Evolutionary conservation across 257 asterid species (phyloP).

Genomic region (Cynanchum wilfordii): DNA sequence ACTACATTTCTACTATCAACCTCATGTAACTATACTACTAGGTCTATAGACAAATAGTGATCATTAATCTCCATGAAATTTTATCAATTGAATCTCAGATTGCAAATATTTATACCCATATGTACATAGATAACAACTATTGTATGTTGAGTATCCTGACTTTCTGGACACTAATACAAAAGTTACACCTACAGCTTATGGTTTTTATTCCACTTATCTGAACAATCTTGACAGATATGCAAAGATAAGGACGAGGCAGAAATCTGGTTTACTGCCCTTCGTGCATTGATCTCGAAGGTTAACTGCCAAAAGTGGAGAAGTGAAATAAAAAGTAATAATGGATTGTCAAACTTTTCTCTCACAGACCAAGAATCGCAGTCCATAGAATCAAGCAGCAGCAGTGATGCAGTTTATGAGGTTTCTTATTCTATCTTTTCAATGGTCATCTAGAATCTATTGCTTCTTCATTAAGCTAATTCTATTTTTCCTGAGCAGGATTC

Average conservation of each 20-base stretch:
- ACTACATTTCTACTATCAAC: neutral
- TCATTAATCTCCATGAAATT: neutral
- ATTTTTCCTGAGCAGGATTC: constrained; percentile 35
- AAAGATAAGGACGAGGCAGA: constrained; percentile 80
- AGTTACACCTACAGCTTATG: neutral
- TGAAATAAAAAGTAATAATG: constrained; percentile 29
- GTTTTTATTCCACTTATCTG: constrained; percentile 12
- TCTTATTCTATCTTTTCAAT: constrained; percentile 22
- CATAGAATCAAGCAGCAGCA: constrained; percentile 33
- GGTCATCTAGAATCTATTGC: constrained; percentile 7
- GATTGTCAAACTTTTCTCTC: constrained; percentile 38
- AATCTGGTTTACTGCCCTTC: constrained; percentile 61
- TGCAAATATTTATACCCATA: too few relatives aligned
- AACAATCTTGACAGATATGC: constrained; percentile 50
- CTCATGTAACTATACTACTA: neutral
- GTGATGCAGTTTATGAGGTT: constrained; percentile 45
- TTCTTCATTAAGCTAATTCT: constrained; percentile 19
- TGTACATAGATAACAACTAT: neutral
- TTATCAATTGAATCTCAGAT: constrained; percentile 3
- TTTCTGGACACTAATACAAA: neutral
- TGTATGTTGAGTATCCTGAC: neutral
- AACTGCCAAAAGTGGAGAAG: constrained; percentile 45
- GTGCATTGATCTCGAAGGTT: constrained; percentile 44
- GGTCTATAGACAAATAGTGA: neutral
- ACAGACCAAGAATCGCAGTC: constrained; percentile 41